Base-by-base conservation (phyloP, 2,329 filamentous ascomycete species). In the Venturia oleaginea region DNA sequence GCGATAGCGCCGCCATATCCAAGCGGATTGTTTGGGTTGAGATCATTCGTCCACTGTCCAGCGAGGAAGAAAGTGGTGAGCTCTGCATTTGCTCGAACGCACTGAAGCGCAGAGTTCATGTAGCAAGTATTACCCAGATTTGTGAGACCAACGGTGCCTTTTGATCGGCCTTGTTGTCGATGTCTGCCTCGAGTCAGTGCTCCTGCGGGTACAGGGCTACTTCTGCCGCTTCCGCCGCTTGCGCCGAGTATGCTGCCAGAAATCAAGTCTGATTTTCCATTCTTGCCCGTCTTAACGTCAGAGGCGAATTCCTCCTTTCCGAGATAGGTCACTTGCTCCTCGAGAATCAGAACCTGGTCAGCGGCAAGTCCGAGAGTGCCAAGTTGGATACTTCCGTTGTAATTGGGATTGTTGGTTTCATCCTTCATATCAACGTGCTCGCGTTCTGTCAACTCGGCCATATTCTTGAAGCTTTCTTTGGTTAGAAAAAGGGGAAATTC, bases 81-180 rank as follows among this genome's bases (percentile, higher is more conserved):
- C 75, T 99, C 94, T 72, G 96, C 91, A 0, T 97, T 92, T 70
- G 91, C 95, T 61, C 93, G 87, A 62, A 99, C 85, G 74, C 94
- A 99, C 74, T 99, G 94, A 64, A 97, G 80, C 11, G 94, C 94
- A 27, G 93, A 96, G 76, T 97, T 97, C 92, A 97, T 97, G 78
- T 99, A 99, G 77, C 94, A 99, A 0, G 94, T 97, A 72, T 99
- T 99, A 60, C 94, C 94, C 17, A 99, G 79, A 72, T 99, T 99
- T 68, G 85, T 86, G 62, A 99, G 79, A 40, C 94, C 94, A 51
- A 92, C 89, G 48, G 87, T 88, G 38, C 94, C 65, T 42, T 54
- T 55, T 6, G 64, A 43, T 40, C 63, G 54, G 1, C 51, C 94
- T 40, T 86, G 76, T 15, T 85, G 84, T 67, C 86, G 86, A 11